Evolutionary conservation across 164 flowering plant genomes (phyloP).

Genomic region (Umbellularia californica): DNA sequence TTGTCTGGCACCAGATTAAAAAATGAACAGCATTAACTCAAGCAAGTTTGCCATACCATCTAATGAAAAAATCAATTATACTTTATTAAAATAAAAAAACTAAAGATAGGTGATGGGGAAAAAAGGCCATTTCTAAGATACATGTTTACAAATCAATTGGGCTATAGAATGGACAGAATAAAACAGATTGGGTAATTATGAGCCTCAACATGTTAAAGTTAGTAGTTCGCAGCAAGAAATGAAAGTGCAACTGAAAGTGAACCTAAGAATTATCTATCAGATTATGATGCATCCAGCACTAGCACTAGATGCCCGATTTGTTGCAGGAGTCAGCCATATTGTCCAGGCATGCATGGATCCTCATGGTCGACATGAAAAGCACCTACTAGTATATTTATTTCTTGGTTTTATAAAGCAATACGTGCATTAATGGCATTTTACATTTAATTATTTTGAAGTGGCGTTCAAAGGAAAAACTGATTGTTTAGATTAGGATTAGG

Average conservation of each 20-base stretch:
- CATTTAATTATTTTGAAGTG: too few relatives aligned
- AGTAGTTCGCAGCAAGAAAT: background rate
- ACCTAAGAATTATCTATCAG: background rate
- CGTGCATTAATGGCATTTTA: too few relatives aligned
- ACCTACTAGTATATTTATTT: too few relatives aligned
- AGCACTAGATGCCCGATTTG: too few relatives aligned
- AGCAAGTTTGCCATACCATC: background rate
- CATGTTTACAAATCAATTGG: background rate
- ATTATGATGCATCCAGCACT: too few relatives aligned
- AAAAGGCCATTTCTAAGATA: background rate
- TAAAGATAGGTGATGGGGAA: background rate
- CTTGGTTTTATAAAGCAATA: too few relatives aligned
- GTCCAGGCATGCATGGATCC: too few relatives aligned
- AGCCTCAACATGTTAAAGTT: background rate
- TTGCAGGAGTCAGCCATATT: too few relatives aligned
- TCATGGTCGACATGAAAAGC: too few relatives aligned
- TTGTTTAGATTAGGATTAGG: too few relatives aligned
- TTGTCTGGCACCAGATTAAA: constrained; percentile 43
- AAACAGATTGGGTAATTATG: background rate
- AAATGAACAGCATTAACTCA: background rate
- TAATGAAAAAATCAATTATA: background rate
- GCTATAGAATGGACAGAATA: background rate
- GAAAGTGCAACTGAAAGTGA: background rate
- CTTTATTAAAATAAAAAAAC: background rate
- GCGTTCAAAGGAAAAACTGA: too few relatives aligned